These are phyloP conservation scores for Heterobasidion occidentale DNA, from an alignment of 1,284 basidiomycete species.

Conservation along the genomic window DNA sequence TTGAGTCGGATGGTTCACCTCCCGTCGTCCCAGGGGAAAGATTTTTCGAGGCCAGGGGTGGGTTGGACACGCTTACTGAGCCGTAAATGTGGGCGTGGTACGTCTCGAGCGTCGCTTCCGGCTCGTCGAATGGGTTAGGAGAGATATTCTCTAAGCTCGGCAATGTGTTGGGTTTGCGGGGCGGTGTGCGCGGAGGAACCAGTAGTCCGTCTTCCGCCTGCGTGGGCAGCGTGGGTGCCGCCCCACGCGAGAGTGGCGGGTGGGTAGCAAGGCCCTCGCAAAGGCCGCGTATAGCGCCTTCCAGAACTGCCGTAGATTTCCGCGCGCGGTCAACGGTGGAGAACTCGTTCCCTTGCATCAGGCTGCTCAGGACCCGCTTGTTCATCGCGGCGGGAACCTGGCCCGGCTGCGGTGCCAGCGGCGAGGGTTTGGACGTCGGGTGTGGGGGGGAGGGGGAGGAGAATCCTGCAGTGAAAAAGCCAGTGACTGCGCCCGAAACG, in stretches of 20 bases:
- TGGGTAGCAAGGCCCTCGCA: constrained; percentile 49
- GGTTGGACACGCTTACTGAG: constrained; percentile 38
- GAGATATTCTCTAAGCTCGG: constrained; percentile 37
- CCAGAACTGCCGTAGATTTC: constrained; percentile 63
- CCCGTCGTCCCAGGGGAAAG: constrained; percentile 4
- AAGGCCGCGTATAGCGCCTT: constrained; percentile 57
- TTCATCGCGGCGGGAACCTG: constrained; percentile 58
- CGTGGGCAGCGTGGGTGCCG: background rate
- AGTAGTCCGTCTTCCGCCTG: constrained; percentile 3
- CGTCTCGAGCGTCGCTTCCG: constrained; percentile 49
- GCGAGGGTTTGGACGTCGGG: constrained; percentile 22
- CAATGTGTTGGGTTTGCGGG: constrained; percentile 24
- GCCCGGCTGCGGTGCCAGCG: constrained; percentile 45
- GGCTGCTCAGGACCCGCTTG: constrained; percentile 57
- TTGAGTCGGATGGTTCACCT: constrained; percentile 8
- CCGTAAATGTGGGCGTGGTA: constrained; percentile 53
- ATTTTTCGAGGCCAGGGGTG: constrained; percentile 21
- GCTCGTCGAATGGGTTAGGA: constrained; percentile 60
- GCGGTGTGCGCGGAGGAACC: constrained; percentile 38
- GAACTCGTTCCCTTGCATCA: constrained; percentile 75
- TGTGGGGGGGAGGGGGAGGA: constrained; percentile 13
- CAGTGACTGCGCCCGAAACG: constrained; percentile 75
- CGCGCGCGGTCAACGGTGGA: constrained; percentile 54
- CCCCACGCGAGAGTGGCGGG: background rate
- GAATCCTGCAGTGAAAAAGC: constrained; percentile 72